Conservation (phyloP, 805 yeast genomes). For the Lachancea sp. region DNA sequence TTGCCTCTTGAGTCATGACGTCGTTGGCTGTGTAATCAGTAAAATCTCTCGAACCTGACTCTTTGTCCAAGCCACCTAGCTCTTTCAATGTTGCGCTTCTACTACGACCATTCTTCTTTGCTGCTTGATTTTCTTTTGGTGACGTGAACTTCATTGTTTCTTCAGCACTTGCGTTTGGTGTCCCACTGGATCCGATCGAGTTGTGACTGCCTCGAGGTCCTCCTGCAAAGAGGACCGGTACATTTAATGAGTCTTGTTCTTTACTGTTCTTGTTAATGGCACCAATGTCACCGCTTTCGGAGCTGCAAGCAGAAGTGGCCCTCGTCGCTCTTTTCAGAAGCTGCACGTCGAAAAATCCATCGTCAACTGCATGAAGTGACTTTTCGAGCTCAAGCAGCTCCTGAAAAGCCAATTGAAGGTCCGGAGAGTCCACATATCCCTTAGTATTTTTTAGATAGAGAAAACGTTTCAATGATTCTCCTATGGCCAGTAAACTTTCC, state of each 20-base stretch:
- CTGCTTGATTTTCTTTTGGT: background rate
- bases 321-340: constrained; percentile 38
- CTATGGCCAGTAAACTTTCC: constrained; percentile 34
- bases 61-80: background rate
- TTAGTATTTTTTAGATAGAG: constrained; percentile 21
- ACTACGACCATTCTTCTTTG: constrained; percentile 14
- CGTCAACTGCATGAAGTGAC: constrained; percentile 54
- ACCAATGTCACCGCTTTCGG: constrained; percentile 17
- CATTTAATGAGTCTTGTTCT: constrained; percentile 3
- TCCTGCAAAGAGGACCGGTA: constrained; percentile 22
- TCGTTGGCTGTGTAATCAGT: background rate
- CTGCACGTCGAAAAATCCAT: constrained; percentile 54
- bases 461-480: constrained; percentile 22
- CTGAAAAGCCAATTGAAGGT: constrained; percentile 25
- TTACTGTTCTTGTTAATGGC: constrained; percentile 1
- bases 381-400: constrained; percentile 46
- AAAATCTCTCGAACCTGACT: background rate
- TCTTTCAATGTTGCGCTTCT: constrained; percentile 16
- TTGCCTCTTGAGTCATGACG: constrained; percentile 5
- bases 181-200: constrained; percentile 13
- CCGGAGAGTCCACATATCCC: constrained; percentile 20
- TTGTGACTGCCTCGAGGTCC: constrained; percentile 24
- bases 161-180: background rate
- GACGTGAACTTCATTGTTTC: constrained; percentile 1
- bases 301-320: constrained; percentile 10